Evolutionary conservation across 2,329 filamentous ascomycete species (phyloP).

Genomic region (Aureobasidium sp.): DNA sequence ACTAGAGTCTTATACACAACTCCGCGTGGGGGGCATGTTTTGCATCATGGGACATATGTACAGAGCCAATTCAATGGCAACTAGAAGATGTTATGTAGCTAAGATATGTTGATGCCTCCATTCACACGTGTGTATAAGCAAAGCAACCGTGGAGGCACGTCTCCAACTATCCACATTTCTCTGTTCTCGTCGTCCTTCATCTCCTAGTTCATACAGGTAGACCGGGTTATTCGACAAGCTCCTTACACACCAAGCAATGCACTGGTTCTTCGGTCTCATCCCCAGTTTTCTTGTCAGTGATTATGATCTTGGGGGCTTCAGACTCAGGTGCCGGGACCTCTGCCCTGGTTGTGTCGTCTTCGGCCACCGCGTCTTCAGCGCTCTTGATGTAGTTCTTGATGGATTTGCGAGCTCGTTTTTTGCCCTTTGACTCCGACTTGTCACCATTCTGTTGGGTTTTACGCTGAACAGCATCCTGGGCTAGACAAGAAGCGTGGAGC

Average conservation of each 20-base stretch:
- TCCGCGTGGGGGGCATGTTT: not conserved
- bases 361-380: not conserved
- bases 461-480: slow-evolving; percentile 20
- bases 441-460: slow-evolving; percentile 7
- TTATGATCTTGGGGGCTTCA: slow-evolving; percentile 21
- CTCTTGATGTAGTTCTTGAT: not conserved
- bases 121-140: not conserved
- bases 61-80: not conserved
- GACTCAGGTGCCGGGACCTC: not conserved
- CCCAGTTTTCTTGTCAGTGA: slow-evolving; percentile 20
- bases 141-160: not conserved
- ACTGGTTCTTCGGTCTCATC: slow-evolving; percentile 20
- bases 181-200: not conserved
- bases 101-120: not conserved
- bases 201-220: too few relatives aligned
- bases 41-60: not conserved
- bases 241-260: slow-evolving; percentile 24
- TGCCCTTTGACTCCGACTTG: slow-evolving; percentile 17
- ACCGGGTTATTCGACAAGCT: slow-evolving; percentile 14
- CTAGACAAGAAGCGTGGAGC: slow-evolving; percentile 36
- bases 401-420: slow-evolving; percentile 6
- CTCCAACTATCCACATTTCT: not conserved
- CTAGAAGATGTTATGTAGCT: not conserved
- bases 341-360: not conserved
- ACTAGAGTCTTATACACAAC: not conserved